phyloP scores from a whole-genome alignment of 805 yeast species.

The Monosporozyma servazzii region DNA sequence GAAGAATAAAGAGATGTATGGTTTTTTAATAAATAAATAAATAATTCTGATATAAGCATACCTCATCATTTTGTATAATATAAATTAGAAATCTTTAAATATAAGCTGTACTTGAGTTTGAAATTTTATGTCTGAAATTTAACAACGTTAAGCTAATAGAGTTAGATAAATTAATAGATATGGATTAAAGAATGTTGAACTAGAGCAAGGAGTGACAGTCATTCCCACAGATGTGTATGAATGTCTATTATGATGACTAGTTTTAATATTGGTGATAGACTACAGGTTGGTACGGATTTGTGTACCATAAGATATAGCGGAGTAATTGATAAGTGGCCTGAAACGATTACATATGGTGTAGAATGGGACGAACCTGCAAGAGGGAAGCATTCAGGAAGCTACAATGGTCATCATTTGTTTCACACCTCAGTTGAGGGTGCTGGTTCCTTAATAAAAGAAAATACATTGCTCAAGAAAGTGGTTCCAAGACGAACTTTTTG shows the following conservation, averaged over 20 bases:
- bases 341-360: slow-evolving; percentile 52
- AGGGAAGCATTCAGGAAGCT: slow-evolving; percentile 66
- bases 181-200: not conserved
- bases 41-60: not conserved
- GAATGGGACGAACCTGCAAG: slow-evolving; percentile 73
- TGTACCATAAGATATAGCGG: slow-evolving; percentile 65
- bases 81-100: not conserved
- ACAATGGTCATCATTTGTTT: slow-evolving; percentile 52
- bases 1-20: slow-evolving; percentile 1
- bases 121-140: not conserved
- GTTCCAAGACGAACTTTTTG: slow-evolving; percentile 32
- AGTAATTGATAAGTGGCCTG: slow-evolving; percentile 52
- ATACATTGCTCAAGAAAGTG: slow-evolving; percentile 22
- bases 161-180: not conserved
- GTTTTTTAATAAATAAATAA: not conserved
- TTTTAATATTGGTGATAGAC: slow-evolving; percentile 23
- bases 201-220: not conserved
- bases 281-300: slow-evolving; percentile 34
- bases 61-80: slow-evolving; percentile 1
- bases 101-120: not conserved
- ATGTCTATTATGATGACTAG: slow-evolving; percentile 4
- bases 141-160: not conserved
- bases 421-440: slow-evolving; percentile 11
- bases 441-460: slow-evolving; percentile 20
- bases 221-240: not conserved